Evolutionary conservation across 164 flowering plant species (phyloP).

Genomic region (Vitis labrusca): DNA sequence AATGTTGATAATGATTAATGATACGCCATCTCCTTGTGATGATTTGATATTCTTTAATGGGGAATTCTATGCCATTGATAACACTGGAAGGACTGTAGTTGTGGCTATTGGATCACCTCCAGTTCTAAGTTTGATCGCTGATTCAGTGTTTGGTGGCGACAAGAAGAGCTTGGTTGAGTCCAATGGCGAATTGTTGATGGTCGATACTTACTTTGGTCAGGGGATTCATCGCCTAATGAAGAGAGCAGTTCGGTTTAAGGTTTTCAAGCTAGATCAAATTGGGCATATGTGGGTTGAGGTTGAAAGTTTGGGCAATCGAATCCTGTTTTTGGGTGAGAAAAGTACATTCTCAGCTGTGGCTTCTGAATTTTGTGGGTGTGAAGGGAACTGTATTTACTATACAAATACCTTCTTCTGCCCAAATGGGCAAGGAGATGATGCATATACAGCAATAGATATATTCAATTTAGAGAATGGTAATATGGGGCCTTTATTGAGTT

Average conservation of each 20-base stretch:
- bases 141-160: slow-evolving; percentile 59
- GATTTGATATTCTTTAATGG: slow-evolving; percentile 58
- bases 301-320: slow-evolving; percentile 44
- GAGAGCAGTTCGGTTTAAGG: slow-evolving; percentile 55
- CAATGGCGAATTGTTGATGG: slow-evolving; percentile 53
- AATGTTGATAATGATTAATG: slow-evolving; percentile 51
- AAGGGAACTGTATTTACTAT: slow-evolving; percentile 60
- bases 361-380: slow-evolving; percentile 38
- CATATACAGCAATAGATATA: slow-evolving; percentile 29
- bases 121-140: slow-evolving; percentile 28
- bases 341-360: slow-evolving; percentile 50
- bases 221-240: slow-evolving; percentile 7
- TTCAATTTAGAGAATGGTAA: slow-evolving; percentile 45
- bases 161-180: slow-evolving; percentile 69
- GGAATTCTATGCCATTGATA: slow-evolving; percentile 62
- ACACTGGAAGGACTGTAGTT: slow-evolving; percentile 45
- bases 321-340: slow-evolving; percentile 73
- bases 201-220: slow-evolving; percentile 44
- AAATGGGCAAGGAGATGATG: slow-evolving; percentile 27
- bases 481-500: slow-evolving; percentile 27
- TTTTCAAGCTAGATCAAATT: slow-evolving; percentile 40
- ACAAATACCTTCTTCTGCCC: slow-evolving; percentile 28
- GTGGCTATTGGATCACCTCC: slow-evolving; percentile 19
- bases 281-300: slow-evolving; percentile 43
- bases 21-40: slow-evolving; percentile 48